Conservation (phyloP, 2,329 filamentous ascomycete species). For the Knufia fluminis region DNA sequence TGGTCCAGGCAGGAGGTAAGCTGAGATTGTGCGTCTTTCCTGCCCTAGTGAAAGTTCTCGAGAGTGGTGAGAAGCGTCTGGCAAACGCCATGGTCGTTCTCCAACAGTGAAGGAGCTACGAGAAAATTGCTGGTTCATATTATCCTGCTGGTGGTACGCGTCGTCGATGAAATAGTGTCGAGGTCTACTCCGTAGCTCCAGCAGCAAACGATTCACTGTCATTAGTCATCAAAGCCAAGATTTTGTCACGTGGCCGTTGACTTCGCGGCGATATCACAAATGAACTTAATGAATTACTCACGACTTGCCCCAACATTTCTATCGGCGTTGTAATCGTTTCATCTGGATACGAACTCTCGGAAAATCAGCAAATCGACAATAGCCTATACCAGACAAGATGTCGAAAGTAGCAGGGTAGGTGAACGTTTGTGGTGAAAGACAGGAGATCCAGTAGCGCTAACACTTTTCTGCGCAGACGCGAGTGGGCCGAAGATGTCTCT, state of each 20-base stretch:
- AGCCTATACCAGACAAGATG: too few relatives aligned
- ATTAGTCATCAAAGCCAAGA: too few relatives aligned
- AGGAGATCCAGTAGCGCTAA: neutral
- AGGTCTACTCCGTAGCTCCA: too few relatives aligned
- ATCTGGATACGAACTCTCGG: neutral
- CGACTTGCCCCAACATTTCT: constrained; percentile 11
- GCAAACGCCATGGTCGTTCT: neutral
- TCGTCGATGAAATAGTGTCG: too few relatives aligned
- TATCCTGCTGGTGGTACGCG: too few relatives aligned
- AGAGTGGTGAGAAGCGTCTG: neutral
- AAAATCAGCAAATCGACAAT: too few relatives aligned
- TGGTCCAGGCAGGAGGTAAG: neutral
- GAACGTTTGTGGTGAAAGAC: neutral
- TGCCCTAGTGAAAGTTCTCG: neutral
- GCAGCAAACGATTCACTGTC: too few relatives aligned
- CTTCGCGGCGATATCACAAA: too few relatives aligned
- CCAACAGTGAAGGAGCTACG: neutral
- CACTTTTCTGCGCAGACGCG: constrained; percentile 10
- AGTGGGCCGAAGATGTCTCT: constrained; percentile 34
- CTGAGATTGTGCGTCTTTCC: constrained; percentile 1
- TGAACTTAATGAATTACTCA: constrained; percentile 5
- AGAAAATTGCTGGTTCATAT: neutral
- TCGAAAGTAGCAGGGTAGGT: constrained; percentile 21
- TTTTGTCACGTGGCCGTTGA: too few relatives aligned
- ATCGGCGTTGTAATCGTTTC: neutral